These are phyloP conservation scores for Hippophae rhamnoides DNA, from an alignment of 306 rosid species.

Conservation along the genomic window DNA sequence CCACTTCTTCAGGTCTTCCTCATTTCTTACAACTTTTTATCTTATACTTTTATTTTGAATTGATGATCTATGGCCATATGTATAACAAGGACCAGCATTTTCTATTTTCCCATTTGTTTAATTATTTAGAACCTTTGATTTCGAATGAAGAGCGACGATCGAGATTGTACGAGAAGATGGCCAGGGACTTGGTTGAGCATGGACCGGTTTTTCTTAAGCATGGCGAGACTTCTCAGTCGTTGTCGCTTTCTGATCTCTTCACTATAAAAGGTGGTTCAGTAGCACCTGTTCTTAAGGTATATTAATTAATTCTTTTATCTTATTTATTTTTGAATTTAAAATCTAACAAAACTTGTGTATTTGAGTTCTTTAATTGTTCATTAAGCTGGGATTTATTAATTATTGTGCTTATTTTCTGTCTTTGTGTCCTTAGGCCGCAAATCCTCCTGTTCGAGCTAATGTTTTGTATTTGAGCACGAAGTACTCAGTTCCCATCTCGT, in stretches of 20 bases:
- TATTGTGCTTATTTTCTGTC: constrained; percentile 10
- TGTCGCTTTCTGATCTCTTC: constrained; percentile 79
- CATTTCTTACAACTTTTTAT: constrained; percentile 14
- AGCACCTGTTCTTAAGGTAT: constrained; percentile 68
- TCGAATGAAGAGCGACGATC: constrained; percentile 47
- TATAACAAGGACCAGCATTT: background rate
- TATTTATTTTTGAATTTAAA: background rate
- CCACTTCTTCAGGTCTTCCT: constrained; percentile 18
- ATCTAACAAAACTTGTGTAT: background rate
- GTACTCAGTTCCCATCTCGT: constrained; percentile 67
- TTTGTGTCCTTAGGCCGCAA: constrained; percentile 48
- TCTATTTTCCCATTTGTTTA: background rate
- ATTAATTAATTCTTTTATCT: background rate
- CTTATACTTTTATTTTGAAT: background rate
- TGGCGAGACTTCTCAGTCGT: constrained; percentile 87
- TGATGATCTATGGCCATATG: background rate
- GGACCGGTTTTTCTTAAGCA: constrained; percentile 69
- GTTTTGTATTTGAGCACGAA: constrained; percentile 64
- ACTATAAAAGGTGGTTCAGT: constrained; percentile 64
- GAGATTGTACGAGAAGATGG: constrained; percentile 70
- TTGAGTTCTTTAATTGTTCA: constrained; percentile 1
- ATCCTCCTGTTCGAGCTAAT: constrained; percentile 91
- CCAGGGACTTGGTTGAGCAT: constrained; percentile 58
- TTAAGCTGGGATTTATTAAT: constrained; percentile 13
- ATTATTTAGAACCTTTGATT: constrained; percentile 29